phyloP scores from a whole-genome alignment of 1,284 basidiomycete genomes.

The Abortiporus biennis region DNA sequence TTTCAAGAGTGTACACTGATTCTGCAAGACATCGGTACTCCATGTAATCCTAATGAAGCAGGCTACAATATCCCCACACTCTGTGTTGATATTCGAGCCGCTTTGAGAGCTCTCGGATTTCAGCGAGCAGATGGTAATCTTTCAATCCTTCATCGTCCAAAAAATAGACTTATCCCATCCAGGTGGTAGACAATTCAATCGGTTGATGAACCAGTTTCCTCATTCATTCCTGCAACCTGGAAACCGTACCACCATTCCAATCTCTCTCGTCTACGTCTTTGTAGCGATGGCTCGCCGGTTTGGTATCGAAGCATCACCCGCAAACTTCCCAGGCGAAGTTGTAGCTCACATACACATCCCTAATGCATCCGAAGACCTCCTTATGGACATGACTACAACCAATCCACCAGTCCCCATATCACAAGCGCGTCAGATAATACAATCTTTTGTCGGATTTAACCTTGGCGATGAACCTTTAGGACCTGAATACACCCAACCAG shows the following conservation, averaged over 20 bases:
- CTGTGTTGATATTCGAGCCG: slow-evolving; percentile 13
- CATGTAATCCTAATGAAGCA: slow-evolving; percentile 11
- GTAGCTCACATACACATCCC: slow-evolving; percentile 38
- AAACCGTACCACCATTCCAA: slow-evolving; percentile 43
- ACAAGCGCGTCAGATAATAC: slow-evolving; percentile 29
- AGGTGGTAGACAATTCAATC: slow-evolving; percentile 26
- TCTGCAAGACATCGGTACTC: slow-evolving; percentile 8
- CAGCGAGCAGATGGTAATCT: slow-evolving; percentile 15
- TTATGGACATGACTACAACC: slow-evolving; percentile 13
- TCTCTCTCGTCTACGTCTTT: slow-evolving; percentile 57
- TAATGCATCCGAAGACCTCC: slow-evolving; percentile 13
- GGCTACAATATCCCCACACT: slow-evolving; percentile 17
- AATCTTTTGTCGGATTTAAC: slow-evolving; percentile 23
- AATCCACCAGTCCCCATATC: slow-evolving; percentile 17
- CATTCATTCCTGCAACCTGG: slow-evolving; percentile 47
- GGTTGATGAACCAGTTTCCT: slow-evolving; percentile 49
- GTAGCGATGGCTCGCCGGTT: slow-evolving; percentile 45
- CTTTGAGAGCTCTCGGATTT: slow-evolving; percentile 18
- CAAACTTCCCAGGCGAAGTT: slow-evolving; percentile 52
- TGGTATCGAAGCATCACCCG: slow-evolving; percentile 43
- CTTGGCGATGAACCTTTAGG: slow-evolving; percentile 6
- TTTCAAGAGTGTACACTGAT: slow-evolving; percentile 31
- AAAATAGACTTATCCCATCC: not conserved
- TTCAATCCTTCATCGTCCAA: not conserved
- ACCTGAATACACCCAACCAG: slow-evolving; percentile 5